phyloP scores from a whole-genome alignment of 495 filamentous ascomycete species.

The Monascus purpureus region DNA sequence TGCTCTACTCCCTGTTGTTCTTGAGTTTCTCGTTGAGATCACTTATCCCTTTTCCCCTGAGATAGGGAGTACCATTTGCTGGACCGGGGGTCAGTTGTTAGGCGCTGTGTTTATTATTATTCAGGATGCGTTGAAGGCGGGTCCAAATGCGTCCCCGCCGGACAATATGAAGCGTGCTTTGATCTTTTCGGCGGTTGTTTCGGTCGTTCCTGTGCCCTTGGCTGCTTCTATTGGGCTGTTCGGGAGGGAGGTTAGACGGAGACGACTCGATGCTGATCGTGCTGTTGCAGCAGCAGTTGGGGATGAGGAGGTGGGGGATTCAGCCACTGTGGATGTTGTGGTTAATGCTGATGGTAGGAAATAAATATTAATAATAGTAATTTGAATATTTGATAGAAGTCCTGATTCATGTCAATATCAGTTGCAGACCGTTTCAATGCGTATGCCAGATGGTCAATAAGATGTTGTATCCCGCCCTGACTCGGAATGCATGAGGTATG shows the following conservation, averaged over 20 bases:
- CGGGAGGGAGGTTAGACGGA: conserved; percentile 37
- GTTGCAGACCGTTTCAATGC: too few relatives aligned
- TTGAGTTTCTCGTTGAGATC: conserved; percentile 78
- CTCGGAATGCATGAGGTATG: too few relatives aligned
- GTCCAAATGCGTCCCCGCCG: conserved; percentile 37
- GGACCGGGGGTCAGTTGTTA: conserved; percentile 57
- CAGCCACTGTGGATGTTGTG: conserved; percentile 7
- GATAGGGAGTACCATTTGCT: conserved; percentile 67
- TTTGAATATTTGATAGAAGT: background rate
- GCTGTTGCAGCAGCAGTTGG: conserved; percentile 7
- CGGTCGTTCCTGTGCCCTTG: conserved; percentile 47
- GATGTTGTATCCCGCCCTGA: too few relatives aligned
- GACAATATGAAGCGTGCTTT: conserved; percentile 58
- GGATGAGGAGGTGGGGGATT: too few relatives aligned
- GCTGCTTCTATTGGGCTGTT: conserved; percentile 54
- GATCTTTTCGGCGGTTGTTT: conserved; percentile 64
- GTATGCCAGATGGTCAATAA: too few relatives aligned
- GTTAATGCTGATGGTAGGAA: conserved; percentile 2
- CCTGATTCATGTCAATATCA: too few relatives aligned
- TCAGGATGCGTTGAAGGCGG: conserved; percentile 63
- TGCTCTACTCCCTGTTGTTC: conserved; percentile 61
- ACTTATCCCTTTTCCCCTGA: conserved; percentile 82
- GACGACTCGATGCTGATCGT: conserved; percentile 45
- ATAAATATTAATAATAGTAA: background rate
- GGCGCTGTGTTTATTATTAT: conserved; percentile 75